phyloP scores from a whole-genome alignment of 148 eudicot genomes.

The Rhododendron simsii region DNA sequence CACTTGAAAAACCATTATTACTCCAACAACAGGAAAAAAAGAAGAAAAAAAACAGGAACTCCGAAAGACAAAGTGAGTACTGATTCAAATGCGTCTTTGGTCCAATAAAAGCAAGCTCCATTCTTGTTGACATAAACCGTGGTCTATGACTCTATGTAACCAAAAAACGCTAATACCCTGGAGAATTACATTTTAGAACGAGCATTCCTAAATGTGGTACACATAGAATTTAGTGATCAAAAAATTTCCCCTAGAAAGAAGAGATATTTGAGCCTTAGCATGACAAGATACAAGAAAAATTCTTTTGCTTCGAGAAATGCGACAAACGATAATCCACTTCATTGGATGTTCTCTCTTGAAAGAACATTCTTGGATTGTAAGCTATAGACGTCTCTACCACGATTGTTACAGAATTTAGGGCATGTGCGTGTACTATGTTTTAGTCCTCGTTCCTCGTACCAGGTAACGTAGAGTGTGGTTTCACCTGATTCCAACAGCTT shows the following conservation, averaged over 20 bases:
- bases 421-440: background rate
- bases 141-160: background rate
- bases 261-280: background rate
- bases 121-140: background rate
- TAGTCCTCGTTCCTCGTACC: background rate
- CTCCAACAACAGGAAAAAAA: background rate
- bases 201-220: background rate
- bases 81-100: background rate
- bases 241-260: background rate
- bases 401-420: background rate
- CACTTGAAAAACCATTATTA: background rate
- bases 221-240: background rate
- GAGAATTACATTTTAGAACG: background rate
- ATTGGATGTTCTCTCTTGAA: background rate
- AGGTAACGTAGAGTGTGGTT: background rate
- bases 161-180: background rate
- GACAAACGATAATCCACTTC: background rate
- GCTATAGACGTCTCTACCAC: background rate
- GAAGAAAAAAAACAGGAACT: background rate
- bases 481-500: background rate
- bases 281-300: background rate
- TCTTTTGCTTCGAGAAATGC: background rate
- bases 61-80: background rate
- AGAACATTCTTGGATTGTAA: too few species aligned
- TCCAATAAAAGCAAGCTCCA: background rate